Evolutionary conservation across 106 monocot species (phyloP).

Genomic region (Posidonia australis): DNA sequence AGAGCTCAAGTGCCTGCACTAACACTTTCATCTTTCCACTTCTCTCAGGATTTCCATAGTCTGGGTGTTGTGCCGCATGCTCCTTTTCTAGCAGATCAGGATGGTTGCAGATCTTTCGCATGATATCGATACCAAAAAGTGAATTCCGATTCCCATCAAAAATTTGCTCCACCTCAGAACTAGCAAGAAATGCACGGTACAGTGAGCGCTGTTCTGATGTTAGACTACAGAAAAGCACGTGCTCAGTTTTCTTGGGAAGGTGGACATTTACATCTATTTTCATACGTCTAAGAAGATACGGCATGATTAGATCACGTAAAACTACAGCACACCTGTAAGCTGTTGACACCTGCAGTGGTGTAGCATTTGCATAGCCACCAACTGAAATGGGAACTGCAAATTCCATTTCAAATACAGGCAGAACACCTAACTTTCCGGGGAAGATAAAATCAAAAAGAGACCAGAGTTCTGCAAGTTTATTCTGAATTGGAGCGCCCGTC

Average conservation of each 20-base stretch:
- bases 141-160: slow-evolving; percentile 86
- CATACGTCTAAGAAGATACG: slow-evolving; percentile 88
- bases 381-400: slow-evolving; percentile 89
- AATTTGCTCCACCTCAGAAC: slow-evolving; percentile 92
- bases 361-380: slow-evolving; percentile 94
- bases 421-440: slow-evolving; percentile 90
- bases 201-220: slow-evolving; percentile 55
- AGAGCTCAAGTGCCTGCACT: slow-evolving; percentile 59
- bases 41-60: slow-evolving; percentile 79
- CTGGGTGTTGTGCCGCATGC: slow-evolving; percentile 51
- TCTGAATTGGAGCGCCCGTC: slow-evolving; percentile 98
- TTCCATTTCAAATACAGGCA: slow-evolving; percentile 88
- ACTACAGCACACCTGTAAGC: slow-evolving; percentile 94
- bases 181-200: slow-evolving; percentile 88
- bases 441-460: slow-evolving; percentile 98
- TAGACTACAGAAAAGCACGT: slow-evolving; percentile 90
- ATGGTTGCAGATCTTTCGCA: slow-evolving; percentile 97
- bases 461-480: slow-evolving; percentile 93
- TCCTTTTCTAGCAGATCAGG: slow-evolving; percentile 96
- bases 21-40: slow-evolving; percentile 96
- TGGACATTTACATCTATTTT: slow-evolving; percentile 90
- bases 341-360: slow-evolving; percentile 90
- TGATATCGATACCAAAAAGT: slow-evolving; percentile 89
- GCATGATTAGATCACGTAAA: slow-evolving; percentile 83
- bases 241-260: slow-evolving; percentile 92